A percentile compares a stretch with the other conserved stretches of the same genome.
These are phyloP conservation scores for Hypoxylon rubiginosum DNA, from an alignment of 2,329 filamentous ascomycete genomes.

Conservation along the genomic window DNA sequence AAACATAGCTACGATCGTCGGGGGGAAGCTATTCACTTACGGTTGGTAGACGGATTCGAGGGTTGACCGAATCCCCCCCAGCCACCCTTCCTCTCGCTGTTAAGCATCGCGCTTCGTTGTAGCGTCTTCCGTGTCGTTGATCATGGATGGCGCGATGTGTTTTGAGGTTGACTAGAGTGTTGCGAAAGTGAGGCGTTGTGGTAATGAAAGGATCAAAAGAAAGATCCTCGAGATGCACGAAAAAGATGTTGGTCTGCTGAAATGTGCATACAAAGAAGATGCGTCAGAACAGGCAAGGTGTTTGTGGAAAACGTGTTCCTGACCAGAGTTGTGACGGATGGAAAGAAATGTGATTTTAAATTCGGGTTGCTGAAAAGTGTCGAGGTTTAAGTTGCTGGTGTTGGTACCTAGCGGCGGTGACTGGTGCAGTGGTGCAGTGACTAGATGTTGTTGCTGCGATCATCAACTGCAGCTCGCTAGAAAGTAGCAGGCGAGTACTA, in stretches of 20 bases:
- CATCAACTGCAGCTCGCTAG: constrained; percentile 15
- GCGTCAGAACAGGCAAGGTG: constrained; percentile 9
- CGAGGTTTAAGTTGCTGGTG: constrained; percentile 18
- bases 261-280: constrained; percentile 20
- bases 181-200: neutral
- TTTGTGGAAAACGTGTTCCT: neutral
- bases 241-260: constrained; percentile 12
- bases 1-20: constrained; percentile 31
- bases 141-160: constrained; percentile 40
- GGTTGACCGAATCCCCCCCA: constrained; percentile 43
- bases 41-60: constrained; percentile 43
- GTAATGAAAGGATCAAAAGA: constrained; percentile 19
- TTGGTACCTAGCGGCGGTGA: neutral
- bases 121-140: constrained; percentile 19
- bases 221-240: constrained; percentile 15
- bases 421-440: constrained; percentile 1
- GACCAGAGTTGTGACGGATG: constrained; percentile 2
- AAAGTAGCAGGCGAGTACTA: constrained; percentile 7
- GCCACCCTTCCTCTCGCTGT: constrained; percentile 46
- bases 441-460: constrained; percentile 29
- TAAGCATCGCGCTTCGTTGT: constrained; percentile 46
- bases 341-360: constrained; percentile 3
- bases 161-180: neutral
- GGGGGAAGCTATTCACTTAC: constrained; percentile 49
- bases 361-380: constrained; percentile 1